Percentiles rank a stretch among this genome's conserved stretches.
Evolutionary conservation across 2,329 filamentous ascomycete genomes (phyloP).

Genomic region (Scedosporium aurantiacum): DNA sequence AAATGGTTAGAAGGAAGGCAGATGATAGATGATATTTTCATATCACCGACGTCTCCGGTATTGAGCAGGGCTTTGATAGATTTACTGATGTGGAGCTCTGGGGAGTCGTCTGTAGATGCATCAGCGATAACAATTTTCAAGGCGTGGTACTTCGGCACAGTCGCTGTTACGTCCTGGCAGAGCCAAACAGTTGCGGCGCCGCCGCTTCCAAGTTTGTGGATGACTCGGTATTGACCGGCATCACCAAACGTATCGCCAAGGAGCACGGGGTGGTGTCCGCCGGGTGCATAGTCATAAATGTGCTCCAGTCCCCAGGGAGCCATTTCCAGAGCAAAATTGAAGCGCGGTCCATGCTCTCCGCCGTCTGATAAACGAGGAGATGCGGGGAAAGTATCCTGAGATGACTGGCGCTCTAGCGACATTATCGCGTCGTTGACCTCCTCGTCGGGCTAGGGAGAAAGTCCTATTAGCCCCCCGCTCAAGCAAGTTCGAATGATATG

Average conservation of each 20-base stretch:
- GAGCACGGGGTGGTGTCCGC: slow-evolving; percentile 31
- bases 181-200: slow-evolving; percentile 35
- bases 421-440: too few species aligned
- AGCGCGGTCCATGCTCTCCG: background rate
- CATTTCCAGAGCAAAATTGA: background rate
- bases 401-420: too few species aligned
- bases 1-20: slow-evolving; percentile 15
- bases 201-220: slow-evolving; percentile 33
- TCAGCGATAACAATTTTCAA: background rate
- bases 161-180: slow-evolving; percentile 18
- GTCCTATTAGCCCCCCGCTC: too few species aligned
- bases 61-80: background rate
- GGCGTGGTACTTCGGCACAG: slow-evolving; percentile 13
- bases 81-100: background rate
- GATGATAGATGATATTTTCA: background rate
- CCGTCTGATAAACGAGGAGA: too few species aligned
- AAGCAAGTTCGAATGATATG: too few species aligned
- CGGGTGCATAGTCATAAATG: slow-evolving; percentile 20
- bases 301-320: slow-evolving; percentile 9
- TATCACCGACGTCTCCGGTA: too few species aligned
- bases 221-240: slow-evolving; percentile 26
- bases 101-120: background rate
- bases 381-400: too few species aligned
- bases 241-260: slow-evolving; percentile 25
- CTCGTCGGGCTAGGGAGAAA: too few species aligned